Evolutionary conservation across 2,329 filamentous ascomycete species (phyloP).

Genomic region (Venturiaceae sp.): DNA sequence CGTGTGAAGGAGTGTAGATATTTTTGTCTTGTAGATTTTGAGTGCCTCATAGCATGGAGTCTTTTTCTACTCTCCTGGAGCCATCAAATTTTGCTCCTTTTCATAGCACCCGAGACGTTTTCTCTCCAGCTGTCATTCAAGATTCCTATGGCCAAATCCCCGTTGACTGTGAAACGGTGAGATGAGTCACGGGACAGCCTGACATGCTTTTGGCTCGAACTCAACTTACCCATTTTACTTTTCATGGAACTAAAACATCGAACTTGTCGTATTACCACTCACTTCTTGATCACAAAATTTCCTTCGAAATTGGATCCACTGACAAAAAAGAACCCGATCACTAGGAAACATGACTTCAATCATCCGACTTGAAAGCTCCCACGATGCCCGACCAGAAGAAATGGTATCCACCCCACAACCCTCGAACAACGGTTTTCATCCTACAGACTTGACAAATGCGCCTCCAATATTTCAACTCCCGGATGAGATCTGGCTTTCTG

Average conservation of each 20-base stretch:
- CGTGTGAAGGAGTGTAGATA: no score
- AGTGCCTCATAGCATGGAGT: no score
- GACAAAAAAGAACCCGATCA: neutral
- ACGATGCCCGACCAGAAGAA: neutral
- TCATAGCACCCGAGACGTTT: no score
- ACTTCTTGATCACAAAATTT: neutral
- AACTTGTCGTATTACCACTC: neutral
- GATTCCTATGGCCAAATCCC: no score
- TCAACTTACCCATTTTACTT: neutral
- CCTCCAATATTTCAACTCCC: neutral
- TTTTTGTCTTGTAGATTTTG: no score
- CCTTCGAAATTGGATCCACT: no score
- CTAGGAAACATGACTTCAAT: neutral
- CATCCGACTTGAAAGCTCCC: neutral
- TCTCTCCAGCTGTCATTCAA: no score
- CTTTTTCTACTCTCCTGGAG: no score
- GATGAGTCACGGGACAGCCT: neutral
- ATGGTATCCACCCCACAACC: neutral
- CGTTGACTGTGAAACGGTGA: no score
- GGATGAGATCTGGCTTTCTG: constrained; percentile 20
- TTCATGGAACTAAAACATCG: neutral
- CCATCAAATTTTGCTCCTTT: no score
- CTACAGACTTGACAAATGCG: neutral
- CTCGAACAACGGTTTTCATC: neutral
- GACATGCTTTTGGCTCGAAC: neutral